Evolutionary conservation across 805 yeast genomes (phyloP), one percentile per base, ranked within the genome.

Genomic region (Lachancea meyersii): DNA sequence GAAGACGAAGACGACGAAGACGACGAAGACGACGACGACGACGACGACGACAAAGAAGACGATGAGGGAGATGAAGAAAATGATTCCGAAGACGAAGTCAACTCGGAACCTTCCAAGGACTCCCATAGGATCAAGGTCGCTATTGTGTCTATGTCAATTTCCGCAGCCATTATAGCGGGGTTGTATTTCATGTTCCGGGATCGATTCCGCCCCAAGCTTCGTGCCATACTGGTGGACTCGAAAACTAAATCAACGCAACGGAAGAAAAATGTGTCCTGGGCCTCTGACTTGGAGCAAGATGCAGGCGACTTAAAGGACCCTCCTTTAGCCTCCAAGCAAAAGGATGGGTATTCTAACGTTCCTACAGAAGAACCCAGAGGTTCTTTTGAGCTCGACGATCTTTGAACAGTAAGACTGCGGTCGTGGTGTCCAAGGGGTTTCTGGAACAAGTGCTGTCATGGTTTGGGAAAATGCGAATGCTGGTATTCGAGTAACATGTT

Each of bases 1-100:
- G 81, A 79, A 47, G 77, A 76, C 49, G 68, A 76, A 38, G 78
- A 71, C 39, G 64, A 63, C 6, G 60, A 48, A 11, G 52, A 49
- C 3, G 59, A 45, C 1, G 44, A 47, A 1, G 43, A 45, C 13
- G 47, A 43, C 4, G 47, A 47, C 4, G 44, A 43, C 2, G 45
- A 50, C 9, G 46, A 49, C 8, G 48, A 47, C 11, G 44, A 49
- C 17, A 73, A 68, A 2, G 76, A 65, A 9, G 76, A 67, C 3
- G 76, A 68, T 17, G 77, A 70, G 2, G 76, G 70, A 8, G 69
- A 63, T 1, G 27, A 42, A 17, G 37, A 41, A 40, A 30, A 8
- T 14, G 39, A 35, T 3, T 20, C 13, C 16, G 48, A 43, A 3
- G 43, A 44, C 11, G 38, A 40, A 20, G 32, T 38, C 35, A 43